A percentile compares a stretch with the other conserved stretches of the same genome.
Conservation (phyloP, 345 rosid genomes). For the Xanthoceras sorbifolium region DNA sequence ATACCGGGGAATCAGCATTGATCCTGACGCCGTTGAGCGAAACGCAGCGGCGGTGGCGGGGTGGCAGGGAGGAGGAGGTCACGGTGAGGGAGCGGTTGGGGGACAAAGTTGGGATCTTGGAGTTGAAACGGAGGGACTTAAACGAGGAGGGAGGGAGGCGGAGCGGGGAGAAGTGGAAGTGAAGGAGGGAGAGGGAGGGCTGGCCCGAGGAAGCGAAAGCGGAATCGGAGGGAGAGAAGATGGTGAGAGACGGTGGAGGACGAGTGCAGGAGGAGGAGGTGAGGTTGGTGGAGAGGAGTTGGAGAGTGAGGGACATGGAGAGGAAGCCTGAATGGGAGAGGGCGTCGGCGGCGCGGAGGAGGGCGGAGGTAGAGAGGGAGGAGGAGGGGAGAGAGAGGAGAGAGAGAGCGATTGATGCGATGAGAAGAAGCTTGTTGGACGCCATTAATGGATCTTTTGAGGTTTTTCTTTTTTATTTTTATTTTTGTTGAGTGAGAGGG, state of each 20-base stretch:
- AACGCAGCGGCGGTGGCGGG: conserved; percentile 1
- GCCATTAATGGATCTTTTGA: conserved; percentile 25
- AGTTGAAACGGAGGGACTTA: conserved; percentile 33
- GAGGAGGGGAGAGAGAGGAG: conserved; percentile 21
- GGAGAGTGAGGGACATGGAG: conserved; percentile 49
- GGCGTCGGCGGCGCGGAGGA: conserved; percentile 28
- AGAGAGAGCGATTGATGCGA: conserved; percentile 5
- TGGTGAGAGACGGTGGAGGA: conserved; percentile 35
- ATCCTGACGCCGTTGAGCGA: conserved; percentile 37
- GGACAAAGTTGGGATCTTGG: conserved; percentile 41
- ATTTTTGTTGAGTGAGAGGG: not conserved
- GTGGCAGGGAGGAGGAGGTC: conserved; percentile 30
- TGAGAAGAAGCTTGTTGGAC: not conserved
- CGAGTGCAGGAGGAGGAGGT: not conserved
- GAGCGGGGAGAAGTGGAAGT: conserved; percentile 45
- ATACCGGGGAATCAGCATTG: conserved; percentile 24
- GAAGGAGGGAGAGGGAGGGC: conserved; percentile 46
- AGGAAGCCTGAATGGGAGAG: conserved; percentile 37
- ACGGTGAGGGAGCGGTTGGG: conserved; percentile 38
- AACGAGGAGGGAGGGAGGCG: conserved; percentile 36
- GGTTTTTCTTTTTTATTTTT: not conserved
- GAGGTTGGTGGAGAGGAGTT: conserved; percentile 32
- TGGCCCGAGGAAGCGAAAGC: conserved; percentile 48
- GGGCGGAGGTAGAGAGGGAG: conserved; percentile 18
- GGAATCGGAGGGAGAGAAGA: conserved; percentile 51